phyloP scores from a whole-genome alignment of 2,329 filamentous ascomycete genomes.

The Exophiala dermatitidis region DNA sequence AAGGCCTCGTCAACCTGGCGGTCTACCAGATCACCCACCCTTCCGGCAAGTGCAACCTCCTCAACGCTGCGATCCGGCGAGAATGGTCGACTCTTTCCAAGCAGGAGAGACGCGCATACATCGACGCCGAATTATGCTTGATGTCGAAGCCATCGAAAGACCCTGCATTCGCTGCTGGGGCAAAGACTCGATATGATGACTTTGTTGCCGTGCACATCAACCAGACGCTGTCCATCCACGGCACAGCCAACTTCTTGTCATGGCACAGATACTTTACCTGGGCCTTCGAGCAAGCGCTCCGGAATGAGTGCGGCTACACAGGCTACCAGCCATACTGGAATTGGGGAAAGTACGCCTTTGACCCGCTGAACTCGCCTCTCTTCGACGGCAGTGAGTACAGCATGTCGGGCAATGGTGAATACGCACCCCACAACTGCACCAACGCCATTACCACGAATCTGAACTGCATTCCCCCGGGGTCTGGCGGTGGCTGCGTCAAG shows the following conservation, averaged over 20 bases:
- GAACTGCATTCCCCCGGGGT: constrained; percentile 22
- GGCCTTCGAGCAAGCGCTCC: constrained; percentile 39
- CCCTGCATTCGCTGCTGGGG: constrained; percentile 36
- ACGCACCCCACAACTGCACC: constrained; percentile 10
- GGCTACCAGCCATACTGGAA: constrained; percentile 40
- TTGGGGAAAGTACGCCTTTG: constrained; percentile 31
- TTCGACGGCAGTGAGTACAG: constrained; percentile 35
- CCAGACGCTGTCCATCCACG: constrained; percentile 32
- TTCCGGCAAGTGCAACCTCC: constrained; percentile 31
- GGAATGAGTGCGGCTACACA: constrained; percentile 40
- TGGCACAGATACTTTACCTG: constrained; percentile 42
- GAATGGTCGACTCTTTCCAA: constrained; percentile 37
- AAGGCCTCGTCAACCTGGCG: constrained; percentile 32
- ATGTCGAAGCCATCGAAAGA: constrained; percentile 26
- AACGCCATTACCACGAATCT: constrained; percentile 8
- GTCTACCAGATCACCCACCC: constrained; percentile 23
- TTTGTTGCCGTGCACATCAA: constrained; percentile 36
- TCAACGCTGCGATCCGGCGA: constrained; percentile 36
- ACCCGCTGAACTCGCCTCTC: constrained; percentile 29
- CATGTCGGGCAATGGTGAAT: constrained; percentile 29
- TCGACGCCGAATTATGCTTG: constrained; percentile 34
- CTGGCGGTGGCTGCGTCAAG: constrained; percentile 25
- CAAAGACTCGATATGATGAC: constrained; percentile 43
- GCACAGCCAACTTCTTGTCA: constrained; percentile 33
- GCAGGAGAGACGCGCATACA: constrained; percentile 29